Conservation (phyloP, 768 basidiomycete species). For the Panus rudis region DNA sequence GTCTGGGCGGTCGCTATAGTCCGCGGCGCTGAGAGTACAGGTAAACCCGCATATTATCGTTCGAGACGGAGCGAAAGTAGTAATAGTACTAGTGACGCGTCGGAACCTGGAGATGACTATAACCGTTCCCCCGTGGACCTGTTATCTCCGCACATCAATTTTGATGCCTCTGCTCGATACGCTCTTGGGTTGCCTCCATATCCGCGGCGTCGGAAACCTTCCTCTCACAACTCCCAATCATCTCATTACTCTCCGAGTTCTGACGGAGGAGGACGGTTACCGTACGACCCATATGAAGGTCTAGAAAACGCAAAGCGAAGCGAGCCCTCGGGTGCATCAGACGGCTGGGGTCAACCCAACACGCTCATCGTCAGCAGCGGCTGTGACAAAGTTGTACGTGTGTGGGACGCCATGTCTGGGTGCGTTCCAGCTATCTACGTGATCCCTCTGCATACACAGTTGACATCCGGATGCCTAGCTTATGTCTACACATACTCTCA, state of each 20-base stretch:
- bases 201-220: no score
- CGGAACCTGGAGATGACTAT: not conserved
- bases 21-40: constrained; percentile 41
- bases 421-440: constrained; percentile 27
- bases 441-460: constrained; percentile 19
- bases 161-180: not conserved
- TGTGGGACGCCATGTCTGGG: constrained; percentile 90
- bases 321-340: constrained; percentile 31
- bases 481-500: constrained; percentile 69
- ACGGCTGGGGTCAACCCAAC: constrained; percentile 86
- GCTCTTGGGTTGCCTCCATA: not conserved
- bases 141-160: no score
- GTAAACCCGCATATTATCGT: not conserved
- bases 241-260: not conserved
- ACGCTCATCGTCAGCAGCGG: constrained; percentile 86
- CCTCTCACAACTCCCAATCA: not conserved
- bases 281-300: not conserved
- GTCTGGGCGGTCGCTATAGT: constrained; percentile 90
- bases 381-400: constrained; percentile 85
- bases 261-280: no score
- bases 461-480: constrained; percentile 21
- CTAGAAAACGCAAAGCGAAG: constrained; percentile 16
- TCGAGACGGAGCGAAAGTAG: not conserved
- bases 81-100: no score
- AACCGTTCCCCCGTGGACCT: no score